These are phyloP conservation scores for Blastobotrys apis DNA, from an alignment of 1,139 yeast genomes.

Conservation along the genomic window DNA sequence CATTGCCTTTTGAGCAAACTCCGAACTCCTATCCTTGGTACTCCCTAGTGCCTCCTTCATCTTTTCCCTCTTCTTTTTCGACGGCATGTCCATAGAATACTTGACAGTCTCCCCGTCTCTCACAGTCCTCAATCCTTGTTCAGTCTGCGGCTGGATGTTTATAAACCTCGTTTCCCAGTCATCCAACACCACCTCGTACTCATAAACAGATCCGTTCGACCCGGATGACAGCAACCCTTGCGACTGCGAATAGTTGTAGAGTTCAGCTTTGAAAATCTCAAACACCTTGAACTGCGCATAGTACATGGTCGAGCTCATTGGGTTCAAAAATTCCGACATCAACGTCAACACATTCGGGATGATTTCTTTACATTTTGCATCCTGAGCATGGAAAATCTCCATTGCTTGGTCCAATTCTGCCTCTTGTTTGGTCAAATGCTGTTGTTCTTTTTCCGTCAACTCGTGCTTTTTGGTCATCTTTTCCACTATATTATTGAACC, in stretches of 20 bases:
- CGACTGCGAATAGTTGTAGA: conserved; percentile 27
- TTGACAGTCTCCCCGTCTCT: conserved; percentile 31
- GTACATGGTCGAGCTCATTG: conserved; percentile 33
- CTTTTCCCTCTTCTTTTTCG: conserved; percentile 17
- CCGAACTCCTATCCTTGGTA: conserved; percentile 20
- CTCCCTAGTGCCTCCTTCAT: conserved; percentile 22
- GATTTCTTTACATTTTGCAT: conserved; percentile 40
- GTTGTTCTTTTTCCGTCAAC: conserved; percentile 33
- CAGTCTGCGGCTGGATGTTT: conserved; percentile 29
- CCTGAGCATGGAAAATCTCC: conserved; percentile 37
- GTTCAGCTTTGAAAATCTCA: conserved; percentile 24
- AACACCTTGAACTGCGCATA: conserved; percentile 29
- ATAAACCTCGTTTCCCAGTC: conserved; percentile 32
- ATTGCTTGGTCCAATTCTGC: conserved; percentile 32
- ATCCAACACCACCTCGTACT: conserved; percentile 23
- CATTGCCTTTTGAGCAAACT: conserved; percentile 20
- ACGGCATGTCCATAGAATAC: conserved; percentile 24
- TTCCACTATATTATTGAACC: conserved; percentile 41
- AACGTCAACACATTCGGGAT: conserved; percentile 47
- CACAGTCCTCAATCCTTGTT: conserved; percentile 29
- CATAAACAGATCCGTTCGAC: conserved; percentile 1
- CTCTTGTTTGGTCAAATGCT: conserved; percentile 28
- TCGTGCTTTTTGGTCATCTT: conserved; percentile 41
- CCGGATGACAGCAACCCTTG: conserved; percentile 7
- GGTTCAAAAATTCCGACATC: conserved; percentile 50